Conservation (phyloP, 2,329 filamentous ascomycete species). For the Aspergillus floridensis region DNA sequence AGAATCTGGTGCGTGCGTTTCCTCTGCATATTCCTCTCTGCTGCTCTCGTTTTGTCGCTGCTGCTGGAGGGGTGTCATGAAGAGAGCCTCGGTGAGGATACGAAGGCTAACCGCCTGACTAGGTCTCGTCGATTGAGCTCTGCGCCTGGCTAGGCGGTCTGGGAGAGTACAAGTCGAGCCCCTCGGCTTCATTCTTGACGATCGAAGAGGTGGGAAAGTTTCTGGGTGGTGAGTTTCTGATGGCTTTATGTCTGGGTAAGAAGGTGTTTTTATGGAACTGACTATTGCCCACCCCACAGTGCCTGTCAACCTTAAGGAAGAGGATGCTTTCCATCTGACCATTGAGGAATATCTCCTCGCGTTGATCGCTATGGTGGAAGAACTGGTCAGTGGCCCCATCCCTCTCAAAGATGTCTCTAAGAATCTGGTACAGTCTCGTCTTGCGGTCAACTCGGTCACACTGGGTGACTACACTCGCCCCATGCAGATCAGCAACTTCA, state of each 20-base stretch:
- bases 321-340: slow-evolving; percentile 88
- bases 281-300: slow-evolving; percentile 51
- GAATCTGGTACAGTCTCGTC: slow-evolving; percentile 59
- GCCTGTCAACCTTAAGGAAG: slow-evolving; percentile 84
- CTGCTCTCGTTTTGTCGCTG: background rate
- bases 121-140: slow-evolving; percentile 59
- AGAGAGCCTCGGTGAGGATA: too few species aligned
- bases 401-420: background rate
- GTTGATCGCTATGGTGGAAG: slow-evolving; percentile 82
- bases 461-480: slow-evolving; percentile 84
- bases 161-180: slow-evolving; percentile 51
- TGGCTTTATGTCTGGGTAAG: slow-evolving; percentile 5
- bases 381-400: slow-evolving; percentile 56
- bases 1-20: slow-evolving; percentile 64
- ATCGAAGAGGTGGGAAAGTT: slow-evolving; percentile 82
- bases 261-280: background rate
- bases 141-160: slow-evolving; percentile 80
- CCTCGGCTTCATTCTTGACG: slow-evolving; percentile 70
- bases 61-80: too few species aligned
- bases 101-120: too few species aligned
- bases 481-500: slow-evolving; percentile 81
- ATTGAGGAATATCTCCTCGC: slow-evolving; percentile 96
- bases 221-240: slow-evolving; percentile 60
- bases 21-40: slow-evolving; percentile 7
- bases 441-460: slow-evolving; percentile 93